Evolutionary conservation across 2,329 filamentous ascomycete species (phyloP), one percentile per base, ranked within the genome.

Genomic region (Monilinia fructicola): DNA sequence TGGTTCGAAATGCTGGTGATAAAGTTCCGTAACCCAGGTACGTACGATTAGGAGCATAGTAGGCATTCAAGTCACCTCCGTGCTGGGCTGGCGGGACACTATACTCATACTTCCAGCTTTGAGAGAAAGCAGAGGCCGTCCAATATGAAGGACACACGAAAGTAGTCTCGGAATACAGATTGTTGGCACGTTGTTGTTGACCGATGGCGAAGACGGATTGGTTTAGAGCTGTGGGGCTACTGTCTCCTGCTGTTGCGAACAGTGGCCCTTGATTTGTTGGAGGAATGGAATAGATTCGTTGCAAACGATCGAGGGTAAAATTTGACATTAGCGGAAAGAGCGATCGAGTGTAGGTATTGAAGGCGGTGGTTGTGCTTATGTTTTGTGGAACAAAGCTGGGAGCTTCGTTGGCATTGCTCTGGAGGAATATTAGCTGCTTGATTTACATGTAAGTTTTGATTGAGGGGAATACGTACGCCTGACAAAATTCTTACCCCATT

Each of bases 101-200:
- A 71, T 78, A 82, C 67, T 83, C 80, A 67, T 82, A 82, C 66
- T 80, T 80, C 75, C 77, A 82, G 35, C 76, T 69, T 35, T 74
- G 35, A 2, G 55, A 18, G n/a, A 61, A 85, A 0, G 82, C 81
- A 40, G 78, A 76, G 1, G 80, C 78, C 52, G 84, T 74, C 82
- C 82, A 85, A 74, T 85, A 84, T 0, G 79, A 78, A 0, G 83
- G 80, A 71, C 83, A 85, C 16, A 83, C 78, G 64, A 85, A 84
- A 0, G 81, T 84, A 1, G 79, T 79, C 74, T 86, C 83, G 6
- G 67, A 53, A 46, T 68, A 68, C 1, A 68, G 50, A 38, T 68
- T 68, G 31, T 79, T 75, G 12, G 81, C 82, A 14, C 80, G 78
- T 68, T 85, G 82, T 67, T 85, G 82, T 64, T 82, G 80, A 6